phyloP scores from a whole-genome alignment of 2,329 filamentous ascomycete species.

The Periglandula ipomoeae region DNA sequence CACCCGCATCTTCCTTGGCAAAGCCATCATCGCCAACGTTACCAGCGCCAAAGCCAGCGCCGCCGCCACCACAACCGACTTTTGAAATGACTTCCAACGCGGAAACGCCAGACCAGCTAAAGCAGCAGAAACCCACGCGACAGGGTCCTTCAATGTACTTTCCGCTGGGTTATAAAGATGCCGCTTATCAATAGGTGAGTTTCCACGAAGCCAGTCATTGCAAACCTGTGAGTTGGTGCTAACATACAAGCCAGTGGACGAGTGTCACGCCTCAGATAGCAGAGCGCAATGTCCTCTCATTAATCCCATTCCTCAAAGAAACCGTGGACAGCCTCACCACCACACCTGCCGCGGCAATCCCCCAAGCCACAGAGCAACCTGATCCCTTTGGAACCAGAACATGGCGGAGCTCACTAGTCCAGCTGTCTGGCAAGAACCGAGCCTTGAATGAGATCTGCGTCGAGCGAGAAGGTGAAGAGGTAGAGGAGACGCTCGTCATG shows the following conservation, averaged over 20 bases:
- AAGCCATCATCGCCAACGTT: background rate
- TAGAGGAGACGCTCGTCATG: constrained; percentile 85
- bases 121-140: constrained; percentile 15
- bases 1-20: background rate
- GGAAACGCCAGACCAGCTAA: constrained; percentile 16
- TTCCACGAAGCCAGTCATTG: too few species aligned
- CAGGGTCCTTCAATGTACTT: constrained; percentile 45
- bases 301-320: constrained; percentile 75
- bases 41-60: constrained; percentile 8
- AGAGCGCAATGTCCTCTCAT: constrained; percentile 80
- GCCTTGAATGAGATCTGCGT: constrained; percentile 90
- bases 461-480: constrained; percentile 68
- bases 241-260: constrained; percentile 55
- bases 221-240: background rate
- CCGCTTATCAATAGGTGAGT: constrained; percentile 79
- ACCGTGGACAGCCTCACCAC: constrained; percentile 55
- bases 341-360: constrained; percentile 17
- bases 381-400: constrained; percentile 79
- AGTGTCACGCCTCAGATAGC: constrained; percentile 72
- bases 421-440: constrained; percentile 75
- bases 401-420: constrained; percentile 80
- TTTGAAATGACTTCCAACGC: constrained; percentile 26
- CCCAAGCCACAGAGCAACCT: constrained; percentile 32
- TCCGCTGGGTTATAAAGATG: constrained; percentile 84
- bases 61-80: constrained; percentile 8